Evolutionary conservation across 108 stramenopile species (phyloP), one percentile per base, ranked within the genome.

Genomic region (Fistulifera pelliculosa): DNA sequence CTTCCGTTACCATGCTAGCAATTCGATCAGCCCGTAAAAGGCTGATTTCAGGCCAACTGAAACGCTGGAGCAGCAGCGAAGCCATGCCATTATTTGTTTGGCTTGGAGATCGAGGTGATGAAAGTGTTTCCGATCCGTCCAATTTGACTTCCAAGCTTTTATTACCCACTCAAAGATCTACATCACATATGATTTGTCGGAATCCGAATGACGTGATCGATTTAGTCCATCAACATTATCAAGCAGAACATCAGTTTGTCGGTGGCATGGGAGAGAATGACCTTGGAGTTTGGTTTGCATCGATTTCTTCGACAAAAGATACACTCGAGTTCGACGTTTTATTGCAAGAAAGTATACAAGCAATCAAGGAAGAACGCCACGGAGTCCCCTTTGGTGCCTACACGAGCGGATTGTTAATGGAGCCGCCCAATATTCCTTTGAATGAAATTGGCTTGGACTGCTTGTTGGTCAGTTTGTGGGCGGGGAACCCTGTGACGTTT

Each of bases 221-320:
- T 6, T 8, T 35, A 35, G 31, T 63, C 14, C 53, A 63, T 47
- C 2, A 27, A 22, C 64, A 65, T 22, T 65, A 65, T 39, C 27
- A 45, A 2, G 11, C 43, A 2, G 64, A 65, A 17, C 26, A 39
- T 39, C 62, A 63, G 25, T 71, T 71, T 61, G 70, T 71, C 23
- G 70, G 70, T 27, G 70, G 70, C 14, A 71, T 71, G 70, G 70
- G 70, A 17, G 70, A 71, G 48, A 38, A 41, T 44, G 70, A 71
- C 44, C 51, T 45, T 15, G 70, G 70, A 43, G 70, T 71, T 0
- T 64, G 60, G 58, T 54, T 71, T 38, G 38, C 49, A 0, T 38
- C 56, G 60, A 68, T 56, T 38, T 64, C 13, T 19, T 62, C 39
- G 38, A 40, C 7, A 19, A 48, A 16, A 38, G 14, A 17, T 16